Evolutionary conservation across 306 rosid species (phyloP).

Genomic region (Datisca glomerata): DNA sequence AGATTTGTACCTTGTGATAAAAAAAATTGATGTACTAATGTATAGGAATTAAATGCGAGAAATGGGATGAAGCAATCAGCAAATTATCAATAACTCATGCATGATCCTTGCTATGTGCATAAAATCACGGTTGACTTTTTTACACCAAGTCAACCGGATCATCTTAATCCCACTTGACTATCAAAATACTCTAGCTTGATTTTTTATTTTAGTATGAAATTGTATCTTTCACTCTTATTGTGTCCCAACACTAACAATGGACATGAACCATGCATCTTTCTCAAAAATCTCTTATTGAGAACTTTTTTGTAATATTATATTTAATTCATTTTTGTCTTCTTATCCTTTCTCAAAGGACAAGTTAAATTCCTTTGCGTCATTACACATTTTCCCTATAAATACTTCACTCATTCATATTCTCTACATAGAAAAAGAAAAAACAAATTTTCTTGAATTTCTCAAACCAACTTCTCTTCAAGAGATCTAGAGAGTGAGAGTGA

Average conservation of each 20-base stretch:
- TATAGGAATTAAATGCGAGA: background rate
- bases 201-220: background rate
- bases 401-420: conserved; percentile 5
- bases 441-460: too few relatives aligned
- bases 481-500: conserved; percentile 7
- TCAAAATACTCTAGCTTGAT: too few relatives aligned
- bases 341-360: background rate
- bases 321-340: background rate
- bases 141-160: conserved; percentile 1
- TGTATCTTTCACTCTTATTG: background rate
- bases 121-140: conserved; percentile 6
- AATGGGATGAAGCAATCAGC: background rate
- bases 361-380: too few relatives aligned
- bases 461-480: too few relatives aligned
- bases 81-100: conserved; percentile 8
- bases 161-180: background rate
- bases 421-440: background rate
- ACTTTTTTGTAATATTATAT: too few relatives aligned
- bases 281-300: background rate
- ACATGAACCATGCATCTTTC: conserved; percentile 24
- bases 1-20: too few relatives aligned
- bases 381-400: conserved; percentile 34
- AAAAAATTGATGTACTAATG: too few relatives aligned
- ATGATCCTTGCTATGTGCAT: conserved; percentile 16
- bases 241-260: background rate